Evolutionary conservation across 257 asterid species (phyloP).

Genomic region (Nicotiana otophora): DNA sequence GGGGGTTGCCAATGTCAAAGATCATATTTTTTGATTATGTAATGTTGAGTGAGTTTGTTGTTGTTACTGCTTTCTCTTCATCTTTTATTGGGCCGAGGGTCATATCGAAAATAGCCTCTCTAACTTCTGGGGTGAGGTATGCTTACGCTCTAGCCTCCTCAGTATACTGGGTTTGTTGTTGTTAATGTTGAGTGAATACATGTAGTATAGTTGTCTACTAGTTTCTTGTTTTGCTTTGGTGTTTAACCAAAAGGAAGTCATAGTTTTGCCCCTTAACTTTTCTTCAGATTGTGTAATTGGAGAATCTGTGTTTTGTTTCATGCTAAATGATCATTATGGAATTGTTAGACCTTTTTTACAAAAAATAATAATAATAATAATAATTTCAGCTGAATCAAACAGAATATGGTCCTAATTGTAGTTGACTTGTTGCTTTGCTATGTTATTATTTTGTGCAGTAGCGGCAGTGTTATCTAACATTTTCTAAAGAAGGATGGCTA

Average conservation of each 20-base stretch:
- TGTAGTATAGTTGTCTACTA: no score
- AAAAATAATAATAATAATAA: no score
- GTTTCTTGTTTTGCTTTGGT: no score
- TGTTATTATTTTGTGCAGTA: conserved; percentile 17
- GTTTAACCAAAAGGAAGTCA: not conserved
- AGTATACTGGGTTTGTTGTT: no score
- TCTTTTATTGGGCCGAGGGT: not conserved
- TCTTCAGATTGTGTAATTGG: not conserved
- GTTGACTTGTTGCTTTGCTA: not conserved
- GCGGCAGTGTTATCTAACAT: conserved; percentile 13
- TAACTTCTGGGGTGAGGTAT: not conserved
- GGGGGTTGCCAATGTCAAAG: not conserved
- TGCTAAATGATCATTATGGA: conserved; percentile 10
- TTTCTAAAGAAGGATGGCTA: conserved; percentile 54
- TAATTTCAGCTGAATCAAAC: conserved; percentile 9
- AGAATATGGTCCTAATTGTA: conserved; percentile 9
- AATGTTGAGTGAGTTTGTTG: not conserved
- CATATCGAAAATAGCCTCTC: not conserved
- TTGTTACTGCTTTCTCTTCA: not conserved
- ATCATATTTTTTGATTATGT: not conserved
- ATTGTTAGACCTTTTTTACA: conserved; percentile 17
- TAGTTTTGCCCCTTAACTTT: not conserved
- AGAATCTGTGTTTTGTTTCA: not conserved
- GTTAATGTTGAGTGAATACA: no score
- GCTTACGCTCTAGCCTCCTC: no score